Evolutionary conservation across 345 rosid genomes (phyloP).

Genomic region (Erysimum cheiranthoides): DNA sequence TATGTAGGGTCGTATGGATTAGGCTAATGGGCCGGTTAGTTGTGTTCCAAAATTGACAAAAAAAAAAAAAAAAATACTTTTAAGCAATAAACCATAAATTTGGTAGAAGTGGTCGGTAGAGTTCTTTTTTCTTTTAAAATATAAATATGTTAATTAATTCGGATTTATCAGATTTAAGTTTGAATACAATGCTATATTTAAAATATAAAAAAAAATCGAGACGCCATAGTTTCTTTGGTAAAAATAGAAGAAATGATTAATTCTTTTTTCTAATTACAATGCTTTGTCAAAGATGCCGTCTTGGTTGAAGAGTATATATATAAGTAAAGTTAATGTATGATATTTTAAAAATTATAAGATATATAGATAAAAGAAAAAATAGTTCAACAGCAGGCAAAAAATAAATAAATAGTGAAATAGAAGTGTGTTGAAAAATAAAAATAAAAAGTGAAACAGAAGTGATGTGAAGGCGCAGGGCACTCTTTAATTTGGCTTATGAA

Average conservation of each 20-base stretch:
- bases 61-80: too few species aligned
- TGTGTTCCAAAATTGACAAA: too few species aligned
- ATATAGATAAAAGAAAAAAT: neutral
- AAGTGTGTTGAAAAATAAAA: neutral
- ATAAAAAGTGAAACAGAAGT: constrained; percentile 22
- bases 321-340: neutral
- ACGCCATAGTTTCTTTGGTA: neutral
- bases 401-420: constrained; percentile 21
- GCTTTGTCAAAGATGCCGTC: neutral
- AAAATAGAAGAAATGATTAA: neutral
- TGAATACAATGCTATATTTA: neutral
- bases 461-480: constrained; percentile 45
- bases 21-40: too few species aligned
- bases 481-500: neutral
- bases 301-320: neutral
- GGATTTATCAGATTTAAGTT: constrained; percentile 6
- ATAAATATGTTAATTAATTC: neutral
- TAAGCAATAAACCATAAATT: neutral
- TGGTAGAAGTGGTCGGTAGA: neutral
- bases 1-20: too few species aligned
- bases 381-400: neutral
- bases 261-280: neutral
- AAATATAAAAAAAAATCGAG: neutral
- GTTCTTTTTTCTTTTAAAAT: neutral
- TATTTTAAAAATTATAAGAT: neutral